Conservation (phyloP, 2,329 filamentous ascomycete species). For the Paracoccidioides brasiliensis region DNA sequence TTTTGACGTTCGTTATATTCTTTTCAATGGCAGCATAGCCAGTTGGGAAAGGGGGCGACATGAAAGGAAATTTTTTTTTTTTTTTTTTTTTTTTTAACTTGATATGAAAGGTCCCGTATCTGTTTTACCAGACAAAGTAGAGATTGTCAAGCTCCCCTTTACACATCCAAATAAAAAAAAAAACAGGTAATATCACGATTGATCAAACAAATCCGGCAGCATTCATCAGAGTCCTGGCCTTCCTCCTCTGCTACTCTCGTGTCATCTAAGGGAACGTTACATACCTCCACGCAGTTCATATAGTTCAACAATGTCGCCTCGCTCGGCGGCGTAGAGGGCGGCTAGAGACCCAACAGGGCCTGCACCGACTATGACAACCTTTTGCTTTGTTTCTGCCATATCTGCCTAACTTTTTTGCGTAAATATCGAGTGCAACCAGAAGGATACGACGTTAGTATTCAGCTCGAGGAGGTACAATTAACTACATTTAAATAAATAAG, state of each 20-base stretch:
- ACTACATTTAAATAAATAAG: background rate
- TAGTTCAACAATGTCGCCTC: constrained; percentile 81
- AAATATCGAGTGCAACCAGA: background rate
- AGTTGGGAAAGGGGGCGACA: background rate
- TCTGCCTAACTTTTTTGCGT: background rate
- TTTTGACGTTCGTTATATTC: background rate
- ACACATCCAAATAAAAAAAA: too few species aligned
- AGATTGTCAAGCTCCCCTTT: too few species aligned
- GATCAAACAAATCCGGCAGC: background rate
- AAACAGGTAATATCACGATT: too few species aligned
- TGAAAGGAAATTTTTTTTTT: too few species aligned
- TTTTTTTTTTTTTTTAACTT: background rate
- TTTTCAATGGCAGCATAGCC: background rate
- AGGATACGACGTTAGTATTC: background rate
- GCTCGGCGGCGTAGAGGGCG: constrained; percentile 77
- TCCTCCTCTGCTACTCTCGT: background rate
- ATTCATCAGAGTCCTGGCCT: background rate
- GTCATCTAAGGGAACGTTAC: background rate
- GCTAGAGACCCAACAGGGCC: constrained; percentile 88
- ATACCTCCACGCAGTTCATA: constrained; percentile 87
- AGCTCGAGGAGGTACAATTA: background rate
- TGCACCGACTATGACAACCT: constrained; percentile 75
- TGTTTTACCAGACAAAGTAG: too few species aligned
- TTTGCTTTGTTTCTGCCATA: constrained; percentile 35
- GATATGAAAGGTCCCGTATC: background rate